Evolutionary conservation across 148 eudicot species (phyloP).

Genomic region (Arctostaphylos glauca): DNA sequence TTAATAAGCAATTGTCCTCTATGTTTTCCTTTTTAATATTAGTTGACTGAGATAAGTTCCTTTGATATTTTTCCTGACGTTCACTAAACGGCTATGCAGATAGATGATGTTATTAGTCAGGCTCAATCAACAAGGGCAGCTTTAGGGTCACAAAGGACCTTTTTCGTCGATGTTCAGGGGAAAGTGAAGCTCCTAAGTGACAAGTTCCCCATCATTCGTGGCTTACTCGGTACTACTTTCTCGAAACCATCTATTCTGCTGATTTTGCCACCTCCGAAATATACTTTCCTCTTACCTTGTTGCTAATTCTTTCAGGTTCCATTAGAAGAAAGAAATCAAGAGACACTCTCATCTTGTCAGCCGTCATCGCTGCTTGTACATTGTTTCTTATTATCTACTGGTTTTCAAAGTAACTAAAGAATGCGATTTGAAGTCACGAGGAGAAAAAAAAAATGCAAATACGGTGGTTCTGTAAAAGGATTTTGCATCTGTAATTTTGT

Average conservation of each 20-base stretch:
- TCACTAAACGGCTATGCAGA: constrained; percentile 39
- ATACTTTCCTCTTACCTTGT: neutral
- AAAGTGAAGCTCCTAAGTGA: constrained; percentile 85
- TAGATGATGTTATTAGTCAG: constrained; percentile 90
- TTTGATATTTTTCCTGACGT: neutral
- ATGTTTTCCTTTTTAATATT: neutral
- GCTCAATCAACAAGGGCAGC: constrained; percentile 88
- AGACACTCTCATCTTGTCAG: constrained; percentile 76
- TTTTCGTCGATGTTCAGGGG: constrained; percentile 89
- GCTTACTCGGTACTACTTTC: constrained; percentile 76
- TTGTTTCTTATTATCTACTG: constrained; percentile 82
- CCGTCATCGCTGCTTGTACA: constrained; percentile 81
- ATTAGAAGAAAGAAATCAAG: constrained; percentile 72
- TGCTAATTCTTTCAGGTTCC: constrained; percentile 50
- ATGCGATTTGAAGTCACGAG: neutral
- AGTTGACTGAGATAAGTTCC: neutral
- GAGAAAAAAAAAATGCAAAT: neutral
- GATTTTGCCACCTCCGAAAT: neutral
- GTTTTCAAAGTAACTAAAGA: constrained; percentile 65
- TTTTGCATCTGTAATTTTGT: constrained; percentile 29
- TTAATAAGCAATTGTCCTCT: neutral
- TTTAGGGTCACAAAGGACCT: constrained; percentile 80
- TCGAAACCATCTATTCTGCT: neutral
- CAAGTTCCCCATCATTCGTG: constrained; percentile 88
- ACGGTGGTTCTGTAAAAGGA: constrained; percentile 8